phyloP scores from a whole-genome alignment of 208 protist genomes.

The Strigomonas galati region DNA sequence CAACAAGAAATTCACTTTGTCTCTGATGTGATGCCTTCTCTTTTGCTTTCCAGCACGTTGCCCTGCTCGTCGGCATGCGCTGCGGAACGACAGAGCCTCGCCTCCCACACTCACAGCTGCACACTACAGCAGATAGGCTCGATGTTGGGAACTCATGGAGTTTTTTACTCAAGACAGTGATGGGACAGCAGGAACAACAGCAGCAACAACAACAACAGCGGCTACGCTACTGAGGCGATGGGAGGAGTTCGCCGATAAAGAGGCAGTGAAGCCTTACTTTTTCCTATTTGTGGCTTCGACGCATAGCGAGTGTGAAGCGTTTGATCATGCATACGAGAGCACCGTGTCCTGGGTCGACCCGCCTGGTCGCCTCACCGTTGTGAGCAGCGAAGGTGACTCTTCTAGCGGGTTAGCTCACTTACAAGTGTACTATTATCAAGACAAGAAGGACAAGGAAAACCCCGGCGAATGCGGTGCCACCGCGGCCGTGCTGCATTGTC shows the following conservation, averaged over 20 bases:
- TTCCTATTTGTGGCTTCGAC: too few relatives aligned
- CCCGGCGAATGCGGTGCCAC: slow-evolving; percentile 1
- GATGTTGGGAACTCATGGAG: not conserved
- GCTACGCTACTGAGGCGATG: too few relatives aligned
- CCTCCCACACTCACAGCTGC: too few relatives aligned
- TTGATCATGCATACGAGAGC: not conserved
- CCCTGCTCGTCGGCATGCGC: not conserved
- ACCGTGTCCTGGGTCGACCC: not conserved
- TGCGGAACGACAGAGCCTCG: not conserved
- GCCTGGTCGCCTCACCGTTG: not conserved
- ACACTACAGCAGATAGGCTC: not conserved
- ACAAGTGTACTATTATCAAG: not conserved
- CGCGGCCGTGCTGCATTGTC: slow-evolving; percentile 67
- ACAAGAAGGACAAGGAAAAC: not conserved
- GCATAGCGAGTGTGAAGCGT: too few relatives aligned
- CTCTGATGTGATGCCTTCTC: slow-evolving; percentile 35
- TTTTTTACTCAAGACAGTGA: too few relatives aligned
- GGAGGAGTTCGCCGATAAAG: too few relatives aligned
- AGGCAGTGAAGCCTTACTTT: too few relatives aligned
- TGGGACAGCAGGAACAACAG: too few relatives aligned
- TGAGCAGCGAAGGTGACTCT: not conserved
- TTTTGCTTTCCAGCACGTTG: not conserved
- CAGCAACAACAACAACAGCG: too few relatives aligned
- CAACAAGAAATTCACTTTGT: slow-evolving; percentile 17
- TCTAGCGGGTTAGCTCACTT: not conserved